phyloP scores from a whole-genome alignment of 2,329 filamentous ascomycete species.

The Furcasterigmium sp. region DNA sequence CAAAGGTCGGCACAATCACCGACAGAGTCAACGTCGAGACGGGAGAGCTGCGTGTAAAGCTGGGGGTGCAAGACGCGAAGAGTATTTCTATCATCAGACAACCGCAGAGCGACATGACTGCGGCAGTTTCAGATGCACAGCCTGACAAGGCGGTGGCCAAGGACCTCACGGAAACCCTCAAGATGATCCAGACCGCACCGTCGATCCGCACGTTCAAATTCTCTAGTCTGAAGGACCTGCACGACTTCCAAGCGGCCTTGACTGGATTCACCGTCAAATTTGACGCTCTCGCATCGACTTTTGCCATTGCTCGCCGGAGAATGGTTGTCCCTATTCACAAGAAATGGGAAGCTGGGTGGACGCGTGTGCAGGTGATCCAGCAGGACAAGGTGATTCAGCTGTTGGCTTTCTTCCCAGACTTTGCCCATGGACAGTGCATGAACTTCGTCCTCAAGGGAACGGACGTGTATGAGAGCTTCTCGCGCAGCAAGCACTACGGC shows the following conservation, averaged over 20 bases:
- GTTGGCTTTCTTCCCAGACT: slow-evolving; percentile 83
- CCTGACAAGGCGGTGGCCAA: slow-evolving; percentile 56
- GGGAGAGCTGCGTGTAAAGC: slow-evolving; percentile 64
- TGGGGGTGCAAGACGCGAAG: slow-evolving; percentile 58
- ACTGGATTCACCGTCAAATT: slow-evolving; percentile 76
- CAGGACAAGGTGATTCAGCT: slow-evolving; percentile 73
- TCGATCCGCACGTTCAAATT: slow-evolving; percentile 72
- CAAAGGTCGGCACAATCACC: slow-evolving; percentile 70
- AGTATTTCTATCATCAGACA: slow-evolving; percentile 64
- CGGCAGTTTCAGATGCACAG: slow-evolving; percentile 67
- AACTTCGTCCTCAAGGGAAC: slow-evolving; percentile 81
- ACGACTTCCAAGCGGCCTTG: slow-evolving; percentile 71
- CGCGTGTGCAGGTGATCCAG: slow-evolving; percentile 74
- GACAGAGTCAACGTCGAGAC: slow-evolving; percentile 79
- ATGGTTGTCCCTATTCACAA: slow-evolving; percentile 94
- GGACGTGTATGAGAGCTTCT: slow-evolving; percentile 71
- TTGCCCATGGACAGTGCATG: slow-evolving; percentile 82
- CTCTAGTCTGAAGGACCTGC: slow-evolving; percentile 61
- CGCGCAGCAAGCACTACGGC: slow-evolving; percentile 60
- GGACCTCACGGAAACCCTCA: slow-evolving; percentile 59
- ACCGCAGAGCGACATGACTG: slow-evolving; percentile 70
- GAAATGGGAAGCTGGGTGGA: slow-evolving; percentile 82
- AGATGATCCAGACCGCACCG: slow-evolving; percentile 47
- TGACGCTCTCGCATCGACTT: slow-evolving; percentile 65
- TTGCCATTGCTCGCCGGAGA: slow-evolving; percentile 76